Evolutionary conservation across 345 rosid genomes (phyloP), one percentile per base, ranked within the genome.

Genomic region (Rhodamnia argentea): DNA sequence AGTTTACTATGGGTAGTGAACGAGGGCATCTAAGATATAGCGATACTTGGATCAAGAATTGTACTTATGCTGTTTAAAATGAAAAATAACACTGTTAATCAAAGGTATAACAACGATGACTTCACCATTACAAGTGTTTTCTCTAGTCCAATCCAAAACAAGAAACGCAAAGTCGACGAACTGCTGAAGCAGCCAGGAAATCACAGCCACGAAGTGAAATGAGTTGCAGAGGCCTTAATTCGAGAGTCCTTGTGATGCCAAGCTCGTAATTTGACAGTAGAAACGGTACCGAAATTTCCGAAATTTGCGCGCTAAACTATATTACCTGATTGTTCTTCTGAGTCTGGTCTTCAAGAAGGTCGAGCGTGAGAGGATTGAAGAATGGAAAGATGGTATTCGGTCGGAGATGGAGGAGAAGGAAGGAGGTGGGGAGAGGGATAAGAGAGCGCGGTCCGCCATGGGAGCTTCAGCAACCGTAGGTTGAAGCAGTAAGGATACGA

Each of bases 391-490:
- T 70, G 78, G 78, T 32, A 32, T 32, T 6, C 78, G 78, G 78
- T 32, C 78, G 78, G 78, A 70, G 78, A 70, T 32, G 47, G 78
- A 32, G 78, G 78, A 32, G 78, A 70, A 70, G 20, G 56, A 52
- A 9, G 84, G 57, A 42, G 84, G 53, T 32, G 47, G 42, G 27
- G 56, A 54, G 62, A 83, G 56, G 84, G 84, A 83, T 83, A 83
- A 54, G 84, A 54, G 62, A 83, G 84, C 84, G 47, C 62, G 84
- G 59, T 83, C 84, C 50, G 84, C 84, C 84, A 83, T 83, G 84
- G 24, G 78, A 70, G 78, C 78, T 70, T 70, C 44, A 8, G 78
- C 44, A 70, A 70, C 78, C 32, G 47, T 5, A 18, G 24, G 47
- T 70, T 70, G 24, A 32, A 32, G 78, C 47, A 18, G 47, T 37